Conservation (phyloP, 345 rosid species). For the Populus nigra region DNA sequence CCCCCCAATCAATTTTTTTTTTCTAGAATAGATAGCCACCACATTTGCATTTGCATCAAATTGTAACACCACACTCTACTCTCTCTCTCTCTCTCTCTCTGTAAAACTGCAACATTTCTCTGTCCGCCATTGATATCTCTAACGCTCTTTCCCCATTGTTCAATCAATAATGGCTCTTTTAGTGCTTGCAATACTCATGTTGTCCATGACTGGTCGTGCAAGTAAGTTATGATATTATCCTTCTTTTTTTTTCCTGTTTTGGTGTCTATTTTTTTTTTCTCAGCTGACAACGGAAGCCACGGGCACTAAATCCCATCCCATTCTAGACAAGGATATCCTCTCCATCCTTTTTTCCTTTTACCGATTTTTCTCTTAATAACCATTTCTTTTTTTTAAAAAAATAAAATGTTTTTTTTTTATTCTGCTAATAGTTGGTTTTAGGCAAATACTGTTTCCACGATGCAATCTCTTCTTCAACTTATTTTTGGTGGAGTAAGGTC, state of each 20-base stretch:
- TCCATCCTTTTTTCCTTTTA: background rate
- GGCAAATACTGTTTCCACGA: background rate
- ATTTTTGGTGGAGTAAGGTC: background rate
- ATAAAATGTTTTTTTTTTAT: background rate
- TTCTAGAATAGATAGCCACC: background rate
- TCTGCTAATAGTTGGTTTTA: background rate
- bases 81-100: background rate
- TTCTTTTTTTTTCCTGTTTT: background rate
- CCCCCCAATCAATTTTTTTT: background rate
- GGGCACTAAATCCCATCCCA: background rate
- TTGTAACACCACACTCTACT: background rate
- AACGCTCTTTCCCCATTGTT: background rate
- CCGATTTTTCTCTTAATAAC: background rate
- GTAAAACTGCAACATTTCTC: conserved; percentile 1
- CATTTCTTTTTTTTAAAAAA: background rate
- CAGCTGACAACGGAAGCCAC: background rate
- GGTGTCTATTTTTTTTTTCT: background rate
- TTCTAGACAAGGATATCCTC: too few relatives aligned
- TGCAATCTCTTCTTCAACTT: background rate
- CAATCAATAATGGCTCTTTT: conserved; percentile 11
- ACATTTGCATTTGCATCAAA: background rate
- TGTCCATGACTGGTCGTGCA: conserved; percentile 29
- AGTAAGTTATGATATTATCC: conserved; percentile 8
- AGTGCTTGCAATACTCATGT: conserved; percentile 18
- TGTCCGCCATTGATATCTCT: background rate